Evolutionary conservation across 2,329 filamentous ascomycete genomes (phyloP).

Genomic region (Aspergillus spinulosporus): DNA sequence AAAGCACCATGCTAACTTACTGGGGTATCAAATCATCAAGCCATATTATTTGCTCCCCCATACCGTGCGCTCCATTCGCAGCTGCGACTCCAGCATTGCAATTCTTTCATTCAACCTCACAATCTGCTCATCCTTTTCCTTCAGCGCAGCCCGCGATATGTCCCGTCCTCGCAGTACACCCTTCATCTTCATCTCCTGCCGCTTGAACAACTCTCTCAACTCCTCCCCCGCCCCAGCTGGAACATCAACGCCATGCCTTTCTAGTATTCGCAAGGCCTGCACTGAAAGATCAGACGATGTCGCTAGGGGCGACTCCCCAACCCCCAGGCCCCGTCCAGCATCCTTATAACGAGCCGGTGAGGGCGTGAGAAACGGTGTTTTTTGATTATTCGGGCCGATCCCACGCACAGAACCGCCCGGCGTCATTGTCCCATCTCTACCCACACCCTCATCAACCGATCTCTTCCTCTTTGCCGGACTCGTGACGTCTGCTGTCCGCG

Average conservation of each 20-base stretch:
- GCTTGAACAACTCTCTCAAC: slow-evolving; percentile 50
- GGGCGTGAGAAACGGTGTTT: slow-evolving; percentile 32
- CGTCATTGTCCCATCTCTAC: not conserved
- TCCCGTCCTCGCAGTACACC: slow-evolving; percentile 68
- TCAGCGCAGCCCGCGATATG: slow-evolving; percentile 61
- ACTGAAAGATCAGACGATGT: slow-evolving; percentile 23
- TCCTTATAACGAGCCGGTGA: slow-evolving; percentile 34
- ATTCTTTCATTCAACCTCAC: slow-evolving; percentile 67
- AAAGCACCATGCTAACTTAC: not conserved
- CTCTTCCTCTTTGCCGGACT: slow-evolving; percentile 42
- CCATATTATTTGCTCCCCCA: slow-evolving; percentile 40
- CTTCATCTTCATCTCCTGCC: slow-evolving; percentile 58
- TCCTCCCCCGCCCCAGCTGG: slow-evolving; percentile 37
- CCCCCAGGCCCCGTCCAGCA: slow-evolving; percentile 20
- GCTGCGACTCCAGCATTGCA: slow-evolving; percentile 56
- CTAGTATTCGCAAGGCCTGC: slow-evolving; percentile 35
- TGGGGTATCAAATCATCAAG: slow-evolving; percentile 11
- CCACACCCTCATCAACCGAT: slow-evolving; percentile 24
- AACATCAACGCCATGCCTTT: slow-evolving; percentile 36
- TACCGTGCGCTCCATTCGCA: slow-evolving; percentile 53
- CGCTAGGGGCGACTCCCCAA: slow-evolving; percentile 21
- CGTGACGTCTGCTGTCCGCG: slow-evolving; percentile 32
- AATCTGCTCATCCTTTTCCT: slow-evolving; percentile 65
- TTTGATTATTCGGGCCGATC: not conserved
- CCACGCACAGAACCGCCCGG: slow-evolving; percentile 5